These are phyloP conservation scores for Tephrocybe rancida DNA, from an alignment of 768 basidiomycete species.

Conservation along the genomic window DNA sequence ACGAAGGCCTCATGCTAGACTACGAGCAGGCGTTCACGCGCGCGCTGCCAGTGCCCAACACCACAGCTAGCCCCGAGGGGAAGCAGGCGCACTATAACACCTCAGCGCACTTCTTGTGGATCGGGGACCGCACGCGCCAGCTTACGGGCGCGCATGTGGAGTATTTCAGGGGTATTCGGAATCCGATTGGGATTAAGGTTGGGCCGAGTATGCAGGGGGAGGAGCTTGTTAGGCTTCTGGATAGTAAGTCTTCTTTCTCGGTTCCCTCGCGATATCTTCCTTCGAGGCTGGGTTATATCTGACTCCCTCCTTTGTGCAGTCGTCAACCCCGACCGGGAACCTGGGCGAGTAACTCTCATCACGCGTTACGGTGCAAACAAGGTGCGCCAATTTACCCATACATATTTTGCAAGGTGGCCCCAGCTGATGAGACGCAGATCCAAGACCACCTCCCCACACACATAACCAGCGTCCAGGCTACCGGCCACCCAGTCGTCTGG, in stretches of 20 bases:
- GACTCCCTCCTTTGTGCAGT: conserved; percentile 45
- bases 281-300: neutral
- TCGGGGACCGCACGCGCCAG: conserved; percentile 94
- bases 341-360: conserved; percentile 86
- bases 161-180: conserved; percentile 90
- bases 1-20: conserved; percentile 90
- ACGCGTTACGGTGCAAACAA: conserved; percentile 92
- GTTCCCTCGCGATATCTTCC: too few species aligned
- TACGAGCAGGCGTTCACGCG: conserved; percentile 94
- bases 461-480: conserved; percentile 76
- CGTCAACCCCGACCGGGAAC: conserved; percentile 83
- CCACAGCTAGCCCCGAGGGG: neutral
- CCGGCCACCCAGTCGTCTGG: conserved; percentile 90
- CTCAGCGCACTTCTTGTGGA: conserved; percentile 95
- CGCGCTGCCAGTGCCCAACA: conserved; percentile 44
- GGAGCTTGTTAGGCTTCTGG: conserved; percentile 76
- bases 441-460: conserved; percentile 75
- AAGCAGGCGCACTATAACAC: conserved; percentile 76
- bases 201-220: conserved; percentile 83
- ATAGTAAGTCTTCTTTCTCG: conserved; percentile 59
- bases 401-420: neutral
- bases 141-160: conserved; percentile 93
- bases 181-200: conserved; percentile 95
- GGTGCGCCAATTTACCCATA: conserved; percentile 38
- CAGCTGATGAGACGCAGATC: conserved; percentile 51